Base-by-base conservation (phyloP, 2,329 filamentous ascomycete genomes). In the Penicillium decumbens region DNA sequence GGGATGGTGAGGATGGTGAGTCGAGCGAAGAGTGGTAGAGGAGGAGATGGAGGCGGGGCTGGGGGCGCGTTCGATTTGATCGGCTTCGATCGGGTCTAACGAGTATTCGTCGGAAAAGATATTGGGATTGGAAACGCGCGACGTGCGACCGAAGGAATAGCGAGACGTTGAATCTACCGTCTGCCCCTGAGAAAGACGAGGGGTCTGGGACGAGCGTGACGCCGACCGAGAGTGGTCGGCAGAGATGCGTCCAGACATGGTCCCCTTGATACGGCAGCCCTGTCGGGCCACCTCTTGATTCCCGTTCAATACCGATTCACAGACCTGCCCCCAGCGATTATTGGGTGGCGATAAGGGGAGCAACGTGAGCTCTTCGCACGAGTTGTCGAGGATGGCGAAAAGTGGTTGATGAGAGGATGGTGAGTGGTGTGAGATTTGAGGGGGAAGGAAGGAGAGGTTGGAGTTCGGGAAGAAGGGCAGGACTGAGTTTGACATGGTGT, bases 31-130 rank as follows among this genome's bases (percentile, higher is more conserved):
- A 18, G 67, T 70, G 24, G 64, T 56, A 6, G 62, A 67, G 18
- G 68, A 68, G 43, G 62, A 56, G 48, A 62, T 53, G n/a, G 69
- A 71, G 24, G 63, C 63, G 13, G 63, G 59, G 42, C 60, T 67
- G 43, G 59, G 62, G 29, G 61, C 62, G 30, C 62, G 60, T 41
- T 65, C 62, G 43, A 66, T 59, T 45, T 61, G 61, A 56, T 66
- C 63, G 47, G 63, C 49, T 49, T 74, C 65, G 42, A 73, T 61
- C 10, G 69, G 64, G 53, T 76, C 72, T 56, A 76, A 57, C 7
- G 73, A 74, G 57, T 72, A 75, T 37, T 76, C 73, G 57, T 77
- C 75, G 51, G 74, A 74, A 60, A 77, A 77, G 32, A 77, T 67
- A 59, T 77, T 71, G 41, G 70, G 67, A 53, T 73, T 71, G 37